Evolutionary conservation across 805 yeast species (phyloP).

Genomic region (Jamesozyma lodderae): DNA sequence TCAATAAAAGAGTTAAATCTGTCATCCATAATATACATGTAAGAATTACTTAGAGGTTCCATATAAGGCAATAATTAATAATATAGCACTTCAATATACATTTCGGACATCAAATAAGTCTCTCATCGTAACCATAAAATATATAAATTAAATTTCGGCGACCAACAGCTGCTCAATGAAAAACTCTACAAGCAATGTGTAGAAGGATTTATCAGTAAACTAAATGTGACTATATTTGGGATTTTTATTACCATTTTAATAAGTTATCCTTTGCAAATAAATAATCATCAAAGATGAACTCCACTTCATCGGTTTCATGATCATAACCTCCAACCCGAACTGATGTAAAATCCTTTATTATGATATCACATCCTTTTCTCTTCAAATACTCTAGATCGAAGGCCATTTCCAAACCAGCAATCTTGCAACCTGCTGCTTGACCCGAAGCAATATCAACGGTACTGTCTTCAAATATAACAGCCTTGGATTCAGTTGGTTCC

Average conservation of each 20-base stretch:
- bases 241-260: slow-evolving; percentile 30
- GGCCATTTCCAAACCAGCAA: slow-evolving; percentile 76
- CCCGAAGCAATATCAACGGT: slow-evolving; percentile 84
- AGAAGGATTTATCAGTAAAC: too few species aligned
- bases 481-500: slow-evolving; percentile 32
- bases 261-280: slow-evolving; percentile 31
- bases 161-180: too few species aligned
- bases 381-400: slow-evolving; percentile 60
- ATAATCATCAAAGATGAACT: slow-evolving; percentile 32
- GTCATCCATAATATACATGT: too few species aligned
- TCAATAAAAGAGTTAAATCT: too few species aligned
- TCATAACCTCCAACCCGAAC: slow-evolving; percentile 51
- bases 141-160: too few species aligned
- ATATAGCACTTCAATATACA: too few species aligned
- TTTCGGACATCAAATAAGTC: too few species aligned
- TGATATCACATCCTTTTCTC: slow-evolving; percentile 72
- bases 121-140: too few species aligned
- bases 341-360: slow-evolving; percentile 60
- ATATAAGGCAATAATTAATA: too few species aligned
- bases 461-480: slow-evolving; percentile 78
- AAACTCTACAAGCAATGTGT: too few species aligned
- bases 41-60: too few species aligned
- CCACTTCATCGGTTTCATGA: slow-evolving; percentile 33
- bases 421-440: slow-evolving; percentile 71
- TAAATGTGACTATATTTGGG: too few species aligned